These are phyloP conservation scores for Phytophthora tubulina DNA, from an alignment of 352 stramenopile genomes.

Conservation along the genomic window DNA sequence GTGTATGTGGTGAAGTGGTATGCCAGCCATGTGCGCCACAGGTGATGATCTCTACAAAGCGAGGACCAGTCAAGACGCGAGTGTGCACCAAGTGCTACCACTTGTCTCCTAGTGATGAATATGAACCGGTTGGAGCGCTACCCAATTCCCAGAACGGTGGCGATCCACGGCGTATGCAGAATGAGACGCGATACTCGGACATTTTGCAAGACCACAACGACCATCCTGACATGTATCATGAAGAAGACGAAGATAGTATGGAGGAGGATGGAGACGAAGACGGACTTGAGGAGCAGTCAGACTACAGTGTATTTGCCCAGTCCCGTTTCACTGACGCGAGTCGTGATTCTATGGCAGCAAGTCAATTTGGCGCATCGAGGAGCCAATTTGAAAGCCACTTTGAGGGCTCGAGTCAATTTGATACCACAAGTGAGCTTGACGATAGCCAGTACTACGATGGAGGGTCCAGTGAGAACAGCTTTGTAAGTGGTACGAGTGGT, in stretches of 20 bases:
- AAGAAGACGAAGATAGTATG: slow-evolving; percentile 46
- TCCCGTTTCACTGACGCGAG: slow-evolving; percentile 62
- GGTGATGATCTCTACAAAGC: slow-evolving; percentile 52
- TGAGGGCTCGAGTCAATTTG: slow-evolving; percentile 37
- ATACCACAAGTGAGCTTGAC: slow-evolving; percentile 36
- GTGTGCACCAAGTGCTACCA: slow-evolving; percentile 70
- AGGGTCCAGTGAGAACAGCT: slow-evolving; percentile 35
- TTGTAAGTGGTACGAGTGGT: slow-evolving; percentile 46
- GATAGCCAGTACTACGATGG: slow-evolving; percentile 50
- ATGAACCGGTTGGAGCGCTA: slow-evolving; percentile 34
- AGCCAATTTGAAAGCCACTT: slow-evolving; percentile 39
- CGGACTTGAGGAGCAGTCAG: slow-evolving; percentile 63
- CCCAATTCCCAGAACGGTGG: slow-evolving; percentile 16
- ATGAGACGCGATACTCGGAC: slow-evolving; percentile 55
- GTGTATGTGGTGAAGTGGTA: slow-evolving; percentile 79
- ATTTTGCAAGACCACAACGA: slow-evolving; percentile 48
- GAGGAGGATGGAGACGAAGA: slow-evolving; percentile 56
- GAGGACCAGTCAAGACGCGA: slow-evolving; percentile 56
- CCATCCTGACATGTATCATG: slow-evolving; percentile 29
- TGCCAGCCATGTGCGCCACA: slow-evolving; percentile 76
- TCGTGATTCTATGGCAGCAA: slow-evolving; percentile 46
- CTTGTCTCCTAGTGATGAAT: slow-evolving; percentile 43
- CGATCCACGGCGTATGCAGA: slow-evolving; percentile 42
- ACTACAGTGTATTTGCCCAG: slow-evolving; percentile 64
- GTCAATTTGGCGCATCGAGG: slow-evolving; percentile 32